phyloP scores from a whole-genome alignment of 345 rosid genomes.

The Dipteronia sinensis region DNA sequence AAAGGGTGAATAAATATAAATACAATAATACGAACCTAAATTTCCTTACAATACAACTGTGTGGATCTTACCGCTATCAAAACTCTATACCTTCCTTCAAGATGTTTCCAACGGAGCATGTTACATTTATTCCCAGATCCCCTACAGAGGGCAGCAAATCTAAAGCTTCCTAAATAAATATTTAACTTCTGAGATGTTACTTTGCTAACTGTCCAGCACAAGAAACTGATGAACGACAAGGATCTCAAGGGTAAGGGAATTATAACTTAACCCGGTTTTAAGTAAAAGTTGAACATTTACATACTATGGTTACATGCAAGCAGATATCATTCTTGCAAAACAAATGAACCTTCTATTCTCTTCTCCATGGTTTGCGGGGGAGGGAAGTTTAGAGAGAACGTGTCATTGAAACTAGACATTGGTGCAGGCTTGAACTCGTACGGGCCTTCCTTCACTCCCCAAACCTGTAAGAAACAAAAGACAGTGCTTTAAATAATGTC shows the following conservation, averaged over 20 bases:
- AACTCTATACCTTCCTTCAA: background rate
- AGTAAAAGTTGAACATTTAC: slow-evolving; percentile 17
- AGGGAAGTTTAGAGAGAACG: slow-evolving; percentile 56
- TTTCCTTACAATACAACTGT: slow-evolving; percentile 2
- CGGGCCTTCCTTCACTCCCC: slow-evolving; percentile 80
- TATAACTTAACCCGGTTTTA: background rate
- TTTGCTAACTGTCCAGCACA: background rate
- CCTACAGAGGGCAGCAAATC: background rate
- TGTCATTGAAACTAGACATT: slow-evolving; percentile 48
- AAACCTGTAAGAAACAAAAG: slow-evolving; percentile 53
- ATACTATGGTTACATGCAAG: background rate
- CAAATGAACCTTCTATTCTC: slow-evolving; percentile 79
- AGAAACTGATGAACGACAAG: background rate
- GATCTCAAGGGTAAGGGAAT: background rate
- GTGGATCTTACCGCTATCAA: background rate
- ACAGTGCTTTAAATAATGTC: background rate
- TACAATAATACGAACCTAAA: background rate
- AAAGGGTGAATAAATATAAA: background rate
- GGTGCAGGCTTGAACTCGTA: slow-evolving; percentile 86
- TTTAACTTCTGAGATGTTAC: background rate
- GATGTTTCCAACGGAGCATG: background rate
- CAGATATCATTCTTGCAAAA: slow-evolving; percentile 60
- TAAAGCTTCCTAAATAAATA: background rate
- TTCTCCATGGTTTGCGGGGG: slow-evolving; percentile 55
- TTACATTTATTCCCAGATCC: background rate